These are phyloP conservation scores for Stentor roeselii DNA, from an alignment of 73 alveolate genomes.

Conservation along the genomic window DNA sequence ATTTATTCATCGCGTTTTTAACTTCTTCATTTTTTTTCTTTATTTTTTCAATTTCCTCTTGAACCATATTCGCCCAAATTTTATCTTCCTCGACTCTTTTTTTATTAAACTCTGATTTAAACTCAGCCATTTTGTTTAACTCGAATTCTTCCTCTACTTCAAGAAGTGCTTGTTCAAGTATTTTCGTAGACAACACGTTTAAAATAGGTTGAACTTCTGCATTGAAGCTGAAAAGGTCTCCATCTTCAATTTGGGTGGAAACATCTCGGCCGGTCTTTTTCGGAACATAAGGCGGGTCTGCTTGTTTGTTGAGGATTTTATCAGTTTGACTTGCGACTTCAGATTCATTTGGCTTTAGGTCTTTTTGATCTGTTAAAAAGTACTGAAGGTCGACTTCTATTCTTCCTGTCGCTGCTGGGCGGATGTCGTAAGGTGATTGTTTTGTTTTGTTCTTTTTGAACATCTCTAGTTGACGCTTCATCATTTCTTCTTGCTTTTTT, in stretches of 20 bases:
- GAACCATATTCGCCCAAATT: conserved; percentile 61
- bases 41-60: conserved; percentile 62
- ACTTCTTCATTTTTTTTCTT: conserved; percentile 62
- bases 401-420: conserved; percentile 88
- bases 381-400: conserved; percentile 85
- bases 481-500: conserved; percentile 48
- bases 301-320: conserved; percentile 86
- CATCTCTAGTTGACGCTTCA: conserved; percentile 46
- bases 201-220: conserved; percentile 95
- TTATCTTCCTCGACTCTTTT: conserved; percentile 81
- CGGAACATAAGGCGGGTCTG: conserved; percentile 89
- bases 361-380: conserved; percentile 74
- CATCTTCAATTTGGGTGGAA: conserved; percentile 91
- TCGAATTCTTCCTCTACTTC: conserved; percentile 97
- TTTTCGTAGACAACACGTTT: conserved; percentile 87
- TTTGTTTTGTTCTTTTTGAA: conserved; percentile 68
- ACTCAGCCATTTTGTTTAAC: conserved; percentile 75
- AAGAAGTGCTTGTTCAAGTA: conserved; percentile 89
- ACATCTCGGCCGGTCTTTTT: conserved; percentile 98
- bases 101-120: conserved; percentile 78
- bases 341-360: conserved; percentile 46
- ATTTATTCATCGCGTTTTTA: conserved; percentile 46
- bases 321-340: conserved; percentile 91
- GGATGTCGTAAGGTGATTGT: conserved; percentile 75
- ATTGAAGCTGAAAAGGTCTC: conserved; percentile 93